These are phyloP conservation scores for Vigna radiata DNA, from an alignment of 306 rosid species.

Conservation along the genomic window DNA sequence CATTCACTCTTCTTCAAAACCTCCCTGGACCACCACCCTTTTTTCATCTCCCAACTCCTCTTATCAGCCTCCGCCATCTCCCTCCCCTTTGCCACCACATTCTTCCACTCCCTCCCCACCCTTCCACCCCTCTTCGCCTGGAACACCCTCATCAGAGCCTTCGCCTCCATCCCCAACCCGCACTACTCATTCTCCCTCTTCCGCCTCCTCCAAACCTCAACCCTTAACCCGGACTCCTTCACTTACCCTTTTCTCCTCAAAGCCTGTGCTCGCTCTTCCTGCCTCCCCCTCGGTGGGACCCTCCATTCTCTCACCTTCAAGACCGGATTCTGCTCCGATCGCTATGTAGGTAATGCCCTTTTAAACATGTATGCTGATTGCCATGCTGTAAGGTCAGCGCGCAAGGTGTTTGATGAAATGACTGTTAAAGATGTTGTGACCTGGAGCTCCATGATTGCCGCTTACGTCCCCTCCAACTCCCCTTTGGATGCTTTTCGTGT, in stretches of 20 bases:
- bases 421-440: slow-evolving; percentile 62
- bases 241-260: slow-evolving; percentile 62
- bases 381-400: slow-evolving; percentile 31
- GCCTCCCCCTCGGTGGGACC: slow-evolving; percentile 43
- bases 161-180: slow-evolving; percentile 45
- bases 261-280: slow-evolving; percentile 54
- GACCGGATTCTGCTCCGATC: slow-evolving; percentile 48
- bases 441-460: slow-evolving; percentile 69
- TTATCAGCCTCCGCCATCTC: slow-evolving; percentile 48
- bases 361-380: slow-evolving; percentile 56
- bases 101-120: slow-evolving; percentile 52
- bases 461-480: slow-evolving; percentile 47
- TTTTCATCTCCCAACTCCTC: slow-evolving; percentile 40
- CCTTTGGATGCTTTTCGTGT: slow-evolving; percentile 48
- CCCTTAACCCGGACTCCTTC: slow-evolving; percentile 55
- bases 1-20: slow-evolving; percentile 55
- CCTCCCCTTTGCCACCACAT: slow-evolving; percentile 33
- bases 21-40: slow-evolving; percentile 44
- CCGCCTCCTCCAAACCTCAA: slow-evolving; percentile 40
- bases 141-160: slow-evolving; percentile 57
- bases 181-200: slow-evolving; percentile 51
- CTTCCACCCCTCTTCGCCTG: slow-evolving; percentile 60
- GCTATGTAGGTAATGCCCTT: slow-evolving; percentile 53
- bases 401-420: slow-evolving; percentile 65
- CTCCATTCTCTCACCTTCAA: slow-evolving; percentile 56